Evolutionary conservation across 495 filamentous ascomycete genomes (phyloP).

Genomic region (Daldinia caldariorum): DNA sequence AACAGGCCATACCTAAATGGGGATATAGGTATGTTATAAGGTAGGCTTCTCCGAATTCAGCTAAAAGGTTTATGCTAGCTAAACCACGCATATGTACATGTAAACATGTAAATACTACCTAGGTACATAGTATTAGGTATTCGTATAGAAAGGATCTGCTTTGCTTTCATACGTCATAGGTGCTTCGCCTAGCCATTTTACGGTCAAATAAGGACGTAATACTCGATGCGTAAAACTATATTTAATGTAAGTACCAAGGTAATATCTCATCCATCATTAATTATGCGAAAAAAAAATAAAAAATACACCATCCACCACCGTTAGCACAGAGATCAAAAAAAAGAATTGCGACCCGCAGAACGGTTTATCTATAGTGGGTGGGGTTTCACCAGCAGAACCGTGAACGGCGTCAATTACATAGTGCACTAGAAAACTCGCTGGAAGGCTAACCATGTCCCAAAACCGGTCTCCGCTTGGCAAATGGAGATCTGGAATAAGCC

Average conservation of each 20-base stretch:
- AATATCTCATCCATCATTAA: conserved; percentile 19
- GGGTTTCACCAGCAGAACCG: conserved; percentile 25
- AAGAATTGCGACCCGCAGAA: conserved; percentile 1
- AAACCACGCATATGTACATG: background rate
- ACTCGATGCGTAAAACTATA: conserved; percentile 22
- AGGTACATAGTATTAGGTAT: background rate
- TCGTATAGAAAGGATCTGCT: conserved; percentile 4
- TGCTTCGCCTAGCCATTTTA: conserved; percentile 25
- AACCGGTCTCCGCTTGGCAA: background rate
- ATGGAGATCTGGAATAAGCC: background rate
- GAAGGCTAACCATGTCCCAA: conserved; percentile 2
- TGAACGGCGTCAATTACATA: conserved; percentile 34
- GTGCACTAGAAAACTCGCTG: background rate
- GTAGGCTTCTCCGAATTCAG: background rate
- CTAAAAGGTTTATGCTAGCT: conserved; percentile 2
- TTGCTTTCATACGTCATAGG: conserved; percentile 36
- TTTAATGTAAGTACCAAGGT: background rate
- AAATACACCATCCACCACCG: background rate
- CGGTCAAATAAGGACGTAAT: conserved; percentile 27
- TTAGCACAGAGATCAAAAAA: conserved; percentile 1
- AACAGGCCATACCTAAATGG: conserved; percentile 24
- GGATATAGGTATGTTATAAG: background rate
- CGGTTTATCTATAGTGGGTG: background rate
- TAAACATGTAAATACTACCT: background rate
- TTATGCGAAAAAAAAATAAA: background rate